Conservation (phyloP, 805 yeast species). For the Yarrowia yakushimensis region DNA sequence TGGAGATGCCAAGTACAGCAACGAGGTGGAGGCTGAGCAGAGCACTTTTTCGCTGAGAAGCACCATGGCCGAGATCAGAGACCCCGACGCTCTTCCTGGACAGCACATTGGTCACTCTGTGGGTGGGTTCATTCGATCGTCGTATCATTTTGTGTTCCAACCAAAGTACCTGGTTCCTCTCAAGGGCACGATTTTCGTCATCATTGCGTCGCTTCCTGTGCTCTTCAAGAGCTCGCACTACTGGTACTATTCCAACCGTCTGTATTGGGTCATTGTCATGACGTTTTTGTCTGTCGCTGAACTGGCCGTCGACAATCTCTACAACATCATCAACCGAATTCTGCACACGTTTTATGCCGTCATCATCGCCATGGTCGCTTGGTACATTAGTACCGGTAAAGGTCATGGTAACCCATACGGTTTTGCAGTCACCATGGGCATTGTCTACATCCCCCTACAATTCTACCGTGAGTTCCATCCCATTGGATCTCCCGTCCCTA, state of each 20-base stretch:
- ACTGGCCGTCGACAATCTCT: constrained; percentile 37
- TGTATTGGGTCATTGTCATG: constrained; percentile 38
- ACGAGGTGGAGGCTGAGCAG: constrained; percentile 3
- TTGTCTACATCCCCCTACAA: constrained; percentile 27
- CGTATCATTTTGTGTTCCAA: constrained; percentile 7
- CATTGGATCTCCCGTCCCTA: constrained; percentile 34
- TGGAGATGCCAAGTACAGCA: constrained; percentile 2
- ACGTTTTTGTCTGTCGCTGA: constrained; percentile 34
- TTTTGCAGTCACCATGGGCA: constrained; percentile 33
- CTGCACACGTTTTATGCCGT: constrained; percentile 36
- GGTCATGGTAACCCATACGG: constrained; percentile 39
- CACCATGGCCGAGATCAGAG: constrained; percentile 6
- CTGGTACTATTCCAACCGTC: constrained; percentile 31
- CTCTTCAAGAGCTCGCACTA: constrained; percentile 32
- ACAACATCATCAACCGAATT: constrained; percentile 33
- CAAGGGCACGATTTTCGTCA: constrained; percentile 32
- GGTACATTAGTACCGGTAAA: constrained; percentile 39
- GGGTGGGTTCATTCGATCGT: not conserved
- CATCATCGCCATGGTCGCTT: constrained; percentile 36
- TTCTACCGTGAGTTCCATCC: constrained; percentile 36
- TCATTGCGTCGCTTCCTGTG: constrained; percentile 32
- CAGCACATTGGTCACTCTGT: not conserved
- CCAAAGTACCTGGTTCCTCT: constrained; percentile 31
- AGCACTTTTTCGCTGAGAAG: not conserved
- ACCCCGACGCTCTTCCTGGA: constrained; percentile 3